phyloP scores from a whole-genome alignment of 2,329 filamentous ascomycete genomes.

The Parastagonospora nodorum region DNA sequence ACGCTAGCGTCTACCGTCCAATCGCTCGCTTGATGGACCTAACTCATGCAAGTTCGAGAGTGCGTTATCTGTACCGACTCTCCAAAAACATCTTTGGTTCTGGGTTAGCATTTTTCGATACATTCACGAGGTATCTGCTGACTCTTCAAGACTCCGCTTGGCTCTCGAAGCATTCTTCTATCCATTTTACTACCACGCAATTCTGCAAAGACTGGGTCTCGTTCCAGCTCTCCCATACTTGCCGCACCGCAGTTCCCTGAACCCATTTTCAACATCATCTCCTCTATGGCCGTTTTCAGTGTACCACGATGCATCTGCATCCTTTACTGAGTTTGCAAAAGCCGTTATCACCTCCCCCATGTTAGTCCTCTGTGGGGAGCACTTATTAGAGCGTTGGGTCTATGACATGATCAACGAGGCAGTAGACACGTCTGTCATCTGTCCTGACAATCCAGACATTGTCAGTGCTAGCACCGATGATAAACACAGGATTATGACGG shows the following conservation, averaged over 20 bases:
- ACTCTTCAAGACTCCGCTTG: conserved; percentile 28
- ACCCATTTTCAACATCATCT: conserved; percentile 36
- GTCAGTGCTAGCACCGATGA: conserved; percentile 24
- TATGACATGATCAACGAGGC: conserved; percentile 34
- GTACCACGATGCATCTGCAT: conserved; percentile 19
- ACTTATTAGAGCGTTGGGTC: conserved; percentile 33
- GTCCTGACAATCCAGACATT: conserved; percentile 37
- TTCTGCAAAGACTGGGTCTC: conserved; percentile 38
- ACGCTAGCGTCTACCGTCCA: conserved; percentile 27
- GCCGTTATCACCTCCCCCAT: conserved; percentile 33
- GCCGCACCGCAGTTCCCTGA: conserved; percentile 31
- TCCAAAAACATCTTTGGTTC: conserved; percentile 24
- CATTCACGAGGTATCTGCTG: neutral
- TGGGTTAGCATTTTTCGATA: conserved; percentile 19
- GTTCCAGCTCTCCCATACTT: conserved; percentile 32
- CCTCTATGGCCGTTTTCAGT: conserved; percentile 30
- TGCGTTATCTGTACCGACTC: conserved; percentile 25
- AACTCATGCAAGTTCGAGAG: conserved; percentile 24
- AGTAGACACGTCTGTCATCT: conserved; percentile 34
- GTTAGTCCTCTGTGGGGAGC: conserved; percentile 30
- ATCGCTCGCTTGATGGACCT: conserved; percentile 34
- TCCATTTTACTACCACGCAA: conserved; percentile 39
- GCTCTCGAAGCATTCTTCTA: conserved; percentile 36
- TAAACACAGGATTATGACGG: conserved; percentile 25
- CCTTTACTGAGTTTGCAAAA: conserved; percentile 15